Base-by-base conservation (phyloP, 2,329 filamentous ascomycete species). In the Ceratocystis huliohia region DNA sequence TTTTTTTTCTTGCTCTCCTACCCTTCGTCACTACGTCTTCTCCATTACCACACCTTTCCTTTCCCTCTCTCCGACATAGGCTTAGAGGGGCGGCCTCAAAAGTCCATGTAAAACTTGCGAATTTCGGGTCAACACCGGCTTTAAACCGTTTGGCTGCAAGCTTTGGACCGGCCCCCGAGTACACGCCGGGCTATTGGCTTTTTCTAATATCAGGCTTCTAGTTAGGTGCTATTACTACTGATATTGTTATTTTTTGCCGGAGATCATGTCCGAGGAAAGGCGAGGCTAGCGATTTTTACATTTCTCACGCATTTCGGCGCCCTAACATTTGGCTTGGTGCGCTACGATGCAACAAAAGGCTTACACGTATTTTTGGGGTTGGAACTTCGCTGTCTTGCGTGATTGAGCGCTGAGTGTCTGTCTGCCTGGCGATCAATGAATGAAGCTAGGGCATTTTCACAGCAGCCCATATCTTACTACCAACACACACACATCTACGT, bases 201-300 rank as follows among this genome's bases (percentile, higher is more conserved):
- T n/a, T 25, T n/a, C 22, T 61, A n/a, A 10, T 37, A 61, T 22
- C 28, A 25, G 33, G 22, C 33, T n/a, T 30, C 30, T 30, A 7
- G 0, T 37, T 61, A 17, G 5, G 33, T 13, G 4, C 2, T 10
- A 10, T 10, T 37, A 8, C 33, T 41, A 13, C 37, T 37, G 17
- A 4, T 30, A 10, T n/a, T 28, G 44, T 15, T 30, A 1, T 63
- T 33, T 33, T 48, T 48, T 65, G 50, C 10, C 63, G 63, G 63
- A 57, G 63, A 8, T 30, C 13, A 65, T 33, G 46, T 65, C 63
- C 63, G 63, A 65, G 57, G 33, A 8, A 63, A 3, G 28, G 10
- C 37, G 10, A 30, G 41, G 25, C 6, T 17, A 37, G 10, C 22
- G 22, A 22, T 46, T 46, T 22, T 22, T 22, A 8, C 13, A 50